Conservation (phyloP, 2,329 filamentous ascomycete species). For the Exophiala sp. region DNA sequence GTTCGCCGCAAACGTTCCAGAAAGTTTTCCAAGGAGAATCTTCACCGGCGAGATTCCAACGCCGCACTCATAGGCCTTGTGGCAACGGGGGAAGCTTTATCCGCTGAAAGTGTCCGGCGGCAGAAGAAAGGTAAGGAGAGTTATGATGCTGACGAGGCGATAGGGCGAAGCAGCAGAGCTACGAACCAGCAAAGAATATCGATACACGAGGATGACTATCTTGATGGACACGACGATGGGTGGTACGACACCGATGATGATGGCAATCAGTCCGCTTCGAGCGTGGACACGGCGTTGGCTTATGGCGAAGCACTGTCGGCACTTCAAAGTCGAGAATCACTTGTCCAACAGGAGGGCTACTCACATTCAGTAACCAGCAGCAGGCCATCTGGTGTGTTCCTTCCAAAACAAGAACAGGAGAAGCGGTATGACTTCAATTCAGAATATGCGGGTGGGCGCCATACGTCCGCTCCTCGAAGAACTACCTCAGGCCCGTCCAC, state of each 20-base stretch:
- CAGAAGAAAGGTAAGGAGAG: conserved; percentile 21
- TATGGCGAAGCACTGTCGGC: conserved; percentile 51
- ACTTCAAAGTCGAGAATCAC: conserved; percentile 50
- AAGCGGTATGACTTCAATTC: background rate
- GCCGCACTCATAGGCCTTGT: conserved; percentile 48
- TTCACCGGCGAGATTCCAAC: conserved; percentile 36
- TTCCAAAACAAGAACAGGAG: conserved; percentile 37
- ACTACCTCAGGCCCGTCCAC: conserved; percentile 35
- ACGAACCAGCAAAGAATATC: conserved; percentile 7
- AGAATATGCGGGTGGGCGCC: background rate
- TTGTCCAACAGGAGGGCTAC: conserved; percentile 51
- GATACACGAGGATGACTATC: conserved; percentile 10
- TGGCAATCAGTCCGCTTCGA: conserved; percentile 45
- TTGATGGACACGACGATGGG: conserved; percentile 47
- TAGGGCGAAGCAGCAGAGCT: conserved; percentile 9
- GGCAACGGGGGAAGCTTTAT: conserved; percentile 46
- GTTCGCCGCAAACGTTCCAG: conserved; percentile 34
- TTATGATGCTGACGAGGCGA: conserved; percentile 18
- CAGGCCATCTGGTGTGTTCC: background rate
- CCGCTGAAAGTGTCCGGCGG: conserved; percentile 34
- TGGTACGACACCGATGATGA: conserved; percentile 60
- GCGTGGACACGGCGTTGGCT: conserved; percentile 57
- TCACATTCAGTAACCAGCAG: conserved; percentile 27
- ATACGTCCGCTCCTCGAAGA: conserved; percentile 29
- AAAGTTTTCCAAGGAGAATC: conserved; percentile 25